Base-by-base conservation (phyloP, 225 moss, liverwort and hornwort species). In the Bryum argenteum region DNA sequence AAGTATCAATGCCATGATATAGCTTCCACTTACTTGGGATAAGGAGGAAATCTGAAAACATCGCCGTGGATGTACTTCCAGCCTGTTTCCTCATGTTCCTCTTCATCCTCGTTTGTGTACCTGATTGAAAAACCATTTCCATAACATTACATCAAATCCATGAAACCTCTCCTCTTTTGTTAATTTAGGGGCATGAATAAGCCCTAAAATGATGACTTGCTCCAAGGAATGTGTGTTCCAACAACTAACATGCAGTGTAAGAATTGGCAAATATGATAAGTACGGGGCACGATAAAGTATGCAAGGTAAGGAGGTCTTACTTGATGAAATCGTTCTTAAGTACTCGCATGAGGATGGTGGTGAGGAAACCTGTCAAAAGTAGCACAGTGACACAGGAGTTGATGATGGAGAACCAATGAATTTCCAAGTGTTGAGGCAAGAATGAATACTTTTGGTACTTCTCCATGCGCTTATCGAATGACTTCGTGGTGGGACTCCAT, bases 1-100 rank as follows among this genome's bases (percentile, higher is more conserved):
- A 33, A 37, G 19, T 50, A n/a, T 28, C 12, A 17, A 53, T 51
- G 33, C 67, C 44, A 21, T 57, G 51, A 1, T 15, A 58, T 21
- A 14, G 45, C 21, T 63, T 44, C 9, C 58, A 57, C 85, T 83
- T 85, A 96, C 96, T 96, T 96, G 58, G 90, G 83, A 79, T 87
- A 84, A 48, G 83, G 77, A 75, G 96, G 96, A 50, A 89, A 93
- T 78, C 96, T 88, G 68, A 96, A 96, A 44, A 96, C 96, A 68
- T 96, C 96, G 59, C 96, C 96, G 73, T 96, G 96, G 58, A 96
- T 96, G 58, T 93, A 96, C 83, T 96, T 96, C 96, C 96, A 96
- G 61, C 96, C 96, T 24, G 91, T 96, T 80, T 93, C 96, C 82
- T 96, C 93, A 11, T 88, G 96, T 57, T 96, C 96, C 66, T 96